A percentile compares a stretch with the other conserved stretches of the same genome.
These are phyloP conservation scores for Polygonum maritimum DNA, from an alignment of 148 eudicot genomes.

Conservation along the genomic window DNA sequence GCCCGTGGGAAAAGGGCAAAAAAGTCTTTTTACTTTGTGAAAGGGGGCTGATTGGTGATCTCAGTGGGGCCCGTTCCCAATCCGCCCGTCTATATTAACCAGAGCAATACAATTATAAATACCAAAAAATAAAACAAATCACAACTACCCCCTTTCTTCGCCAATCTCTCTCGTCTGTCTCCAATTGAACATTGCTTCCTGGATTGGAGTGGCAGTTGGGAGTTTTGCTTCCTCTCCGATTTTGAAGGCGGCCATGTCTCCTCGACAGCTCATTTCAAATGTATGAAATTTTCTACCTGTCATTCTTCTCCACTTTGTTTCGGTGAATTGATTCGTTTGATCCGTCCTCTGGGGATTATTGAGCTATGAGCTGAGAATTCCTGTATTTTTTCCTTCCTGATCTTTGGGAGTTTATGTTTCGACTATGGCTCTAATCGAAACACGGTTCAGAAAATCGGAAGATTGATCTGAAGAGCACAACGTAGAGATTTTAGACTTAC, in stretches of 20 bases:
- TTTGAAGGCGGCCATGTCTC: conserved; percentile 1
- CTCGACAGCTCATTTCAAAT: not conserved
- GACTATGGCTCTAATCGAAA: not conserved
- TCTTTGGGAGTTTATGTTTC: not conserved
- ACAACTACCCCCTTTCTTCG: not conserved
- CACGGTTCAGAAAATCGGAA: not conserved
- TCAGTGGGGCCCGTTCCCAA: not conserved
- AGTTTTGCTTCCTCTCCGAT: not conserved
- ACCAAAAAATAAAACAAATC: not conserved
- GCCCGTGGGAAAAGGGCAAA: not conserved
- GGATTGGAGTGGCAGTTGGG: not conserved
- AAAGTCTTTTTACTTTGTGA: not conserved
- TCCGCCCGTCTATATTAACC: not conserved
- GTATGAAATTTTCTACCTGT: not conserved
- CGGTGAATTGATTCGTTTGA: not conserved
- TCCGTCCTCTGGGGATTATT: not conserved
- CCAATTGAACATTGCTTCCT: not conserved
- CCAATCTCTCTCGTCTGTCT: not conserved
- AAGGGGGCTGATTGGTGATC: not conserved
- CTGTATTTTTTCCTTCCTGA: not conserved
- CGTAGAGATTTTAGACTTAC: not conserved
- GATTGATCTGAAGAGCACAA: not conserved
- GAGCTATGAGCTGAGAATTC: not conserved
- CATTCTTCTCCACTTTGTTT: not conserved
- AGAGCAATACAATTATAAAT: not conserved